Percentiles rank a stretch among this genome's conserved stretches.
Evolutionary conservation across 345 rosid genomes (phyloP).

Genomic region (Noccaea bulbosa): DNA sequence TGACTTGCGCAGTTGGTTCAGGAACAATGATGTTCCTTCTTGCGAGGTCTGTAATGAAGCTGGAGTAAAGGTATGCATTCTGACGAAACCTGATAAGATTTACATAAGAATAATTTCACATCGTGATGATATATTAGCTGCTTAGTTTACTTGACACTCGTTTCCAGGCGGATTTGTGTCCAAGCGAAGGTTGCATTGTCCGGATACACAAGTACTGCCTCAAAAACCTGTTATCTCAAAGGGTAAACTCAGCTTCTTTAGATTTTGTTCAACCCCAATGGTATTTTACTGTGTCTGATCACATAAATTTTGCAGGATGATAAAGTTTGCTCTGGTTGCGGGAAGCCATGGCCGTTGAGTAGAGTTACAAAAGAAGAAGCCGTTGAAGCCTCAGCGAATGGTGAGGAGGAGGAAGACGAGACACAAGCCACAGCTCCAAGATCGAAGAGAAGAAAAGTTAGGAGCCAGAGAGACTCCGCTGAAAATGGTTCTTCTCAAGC

Average conservation of each 20-base stretch:
- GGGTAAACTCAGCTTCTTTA: conserved; percentile 45
- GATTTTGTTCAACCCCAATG: not conserved
- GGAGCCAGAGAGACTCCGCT: conserved; percentile 30
- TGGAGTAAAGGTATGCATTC: conserved; percentile 70
- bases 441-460: conserved; percentile 53
- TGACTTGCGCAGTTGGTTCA: conserved; percentile 85
- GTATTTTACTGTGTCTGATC: not conserved
- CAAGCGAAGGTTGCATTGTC: conserved; percentile 58
- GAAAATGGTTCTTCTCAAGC: conserved; percentile 51
- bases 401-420: conserved; percentile 52
- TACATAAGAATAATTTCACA: not conserved
- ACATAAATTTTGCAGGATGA: conserved; percentile 49
- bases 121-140: not conserved
- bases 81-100: conserved; percentile 2
- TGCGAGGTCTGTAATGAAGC: conserved; percentile 95
- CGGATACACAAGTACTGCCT: conserved; percentile 89
- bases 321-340: conserved; percentile 68
- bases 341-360: conserved; percentile 55
- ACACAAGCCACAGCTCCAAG: conserved; percentile 36
- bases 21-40: conserved; percentile 65
- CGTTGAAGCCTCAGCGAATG: conserved; percentile 49
- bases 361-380: conserved; percentile 53
- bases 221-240: conserved; percentile 55
- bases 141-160: conserved; percentile 16
- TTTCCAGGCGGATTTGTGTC: conserved; percentile 77